phyloP scores from a whole-genome alignment of 768 basidiomycete genomes.

The Phaffia tasmanica region DNA sequence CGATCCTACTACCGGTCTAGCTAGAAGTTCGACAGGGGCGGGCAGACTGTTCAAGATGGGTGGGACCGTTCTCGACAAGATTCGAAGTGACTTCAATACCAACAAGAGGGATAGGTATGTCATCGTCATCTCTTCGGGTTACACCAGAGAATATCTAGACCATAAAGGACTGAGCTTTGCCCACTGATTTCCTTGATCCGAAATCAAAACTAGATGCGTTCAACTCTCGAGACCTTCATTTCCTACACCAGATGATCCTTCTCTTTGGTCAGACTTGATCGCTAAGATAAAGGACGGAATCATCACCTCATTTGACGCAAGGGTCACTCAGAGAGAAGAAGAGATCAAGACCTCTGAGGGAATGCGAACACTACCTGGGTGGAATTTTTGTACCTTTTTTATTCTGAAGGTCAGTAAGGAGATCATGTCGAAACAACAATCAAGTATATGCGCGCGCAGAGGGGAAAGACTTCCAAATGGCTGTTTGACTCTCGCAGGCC shows the following conservation, averaged over 20 bases:
- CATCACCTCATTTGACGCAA: slow-evolving; percentile 68
- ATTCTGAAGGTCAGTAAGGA: slow-evolving; percentile 62
- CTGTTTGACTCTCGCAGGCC: not conserved
- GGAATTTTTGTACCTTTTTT: slow-evolving; percentile 98
- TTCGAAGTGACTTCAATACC: slow-evolving; percentile 80
- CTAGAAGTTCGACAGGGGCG: slow-evolving; percentile 29
- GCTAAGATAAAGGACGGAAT: slow-evolving; percentile 83
- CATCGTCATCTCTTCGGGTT: not conserved
- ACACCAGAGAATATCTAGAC: not conserved
- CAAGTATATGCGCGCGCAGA: not conserved
- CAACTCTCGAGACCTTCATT: slow-evolving; percentile 59
- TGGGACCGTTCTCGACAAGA: slow-evolving; percentile 73
- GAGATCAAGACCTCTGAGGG: slow-evolving; percentile 80
- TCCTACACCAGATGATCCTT: slow-evolving; percentile 57
- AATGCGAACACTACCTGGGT: slow-evolving; percentile 84
- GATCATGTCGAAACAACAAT: no score
- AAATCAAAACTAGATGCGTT: slow-evolving; percentile 50
- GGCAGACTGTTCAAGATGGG: slow-evolving; percentile 69
- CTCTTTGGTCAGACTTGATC: slow-evolving; percentile 75
- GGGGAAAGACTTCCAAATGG: not conserved
- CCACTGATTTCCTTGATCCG: slow-evolving; percentile 23
- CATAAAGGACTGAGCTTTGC: slow-evolving; percentile 12
- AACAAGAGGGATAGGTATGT: slow-evolving; percentile 74
- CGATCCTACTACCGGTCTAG: slow-evolving; percentile 6
- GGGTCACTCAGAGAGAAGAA: slow-evolving; percentile 69